phyloP scores from a whole-genome alignment of 345 rosid genomes.

The Luvunga scandens region DNA sequence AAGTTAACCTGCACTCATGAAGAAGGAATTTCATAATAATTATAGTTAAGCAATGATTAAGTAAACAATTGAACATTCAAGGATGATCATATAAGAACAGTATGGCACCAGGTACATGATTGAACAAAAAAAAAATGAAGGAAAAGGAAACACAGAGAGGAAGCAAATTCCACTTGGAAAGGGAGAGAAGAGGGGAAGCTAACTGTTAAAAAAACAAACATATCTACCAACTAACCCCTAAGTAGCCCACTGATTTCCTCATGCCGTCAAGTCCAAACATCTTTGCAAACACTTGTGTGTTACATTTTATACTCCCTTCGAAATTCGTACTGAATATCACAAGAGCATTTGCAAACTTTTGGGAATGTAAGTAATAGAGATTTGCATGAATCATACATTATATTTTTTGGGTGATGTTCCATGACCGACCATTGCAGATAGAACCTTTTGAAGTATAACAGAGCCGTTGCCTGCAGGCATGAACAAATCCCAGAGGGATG shows the following conservation, averaged over 20 bases:
- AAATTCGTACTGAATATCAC: neutral
- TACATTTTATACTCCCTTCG: neutral
- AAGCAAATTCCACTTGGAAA: constrained; percentile 2
- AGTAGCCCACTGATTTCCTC: neutral
- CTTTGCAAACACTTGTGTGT: neutral
- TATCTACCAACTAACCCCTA: neutral
- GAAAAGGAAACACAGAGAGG: neutral
- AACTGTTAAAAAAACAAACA: neutral
- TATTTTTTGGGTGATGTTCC: constrained; percentile 95
- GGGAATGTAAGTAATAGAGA: constrained; percentile 1
- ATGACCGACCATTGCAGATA: constrained; percentile 98
- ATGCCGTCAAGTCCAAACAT: neutral
- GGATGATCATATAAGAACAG: neutral
- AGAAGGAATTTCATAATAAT: constrained; percentile 13
- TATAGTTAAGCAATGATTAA: neutral
- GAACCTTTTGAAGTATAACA: constrained; percentile 90
- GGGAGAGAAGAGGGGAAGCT: neutral
- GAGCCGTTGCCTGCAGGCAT: constrained; percentile 84
- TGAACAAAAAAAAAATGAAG: neutral
- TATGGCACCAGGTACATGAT: neutral
- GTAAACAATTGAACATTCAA: neutral
- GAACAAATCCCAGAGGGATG: constrained; percentile 9
- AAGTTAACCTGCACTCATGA: constrained; percentile 75
- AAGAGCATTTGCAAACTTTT: constrained; percentile 1
- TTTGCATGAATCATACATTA: constrained; percentile 59